Base-by-base conservation (phyloP, 1,284 basidiomycete species). In the Ceratobasidium sp. region DNA sequence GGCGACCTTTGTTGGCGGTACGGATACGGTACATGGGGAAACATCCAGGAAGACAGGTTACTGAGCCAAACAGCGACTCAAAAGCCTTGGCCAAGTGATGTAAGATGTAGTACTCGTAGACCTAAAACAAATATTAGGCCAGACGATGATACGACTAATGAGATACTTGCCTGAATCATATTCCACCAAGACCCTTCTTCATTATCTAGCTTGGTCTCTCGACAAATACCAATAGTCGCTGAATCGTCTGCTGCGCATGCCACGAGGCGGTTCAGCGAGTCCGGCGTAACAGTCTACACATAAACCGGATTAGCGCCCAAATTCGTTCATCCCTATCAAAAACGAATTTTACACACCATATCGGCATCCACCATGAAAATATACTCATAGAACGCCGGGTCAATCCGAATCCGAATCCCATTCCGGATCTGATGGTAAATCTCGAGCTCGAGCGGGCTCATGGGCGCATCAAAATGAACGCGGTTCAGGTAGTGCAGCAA, bases 391-490 rank as follows among this genome's bases (percentile, higher is more conserved):
- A 99, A 98, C 9, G 95, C 94, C 0, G 97, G 97, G 82, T 98
- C 96, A 81, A 99, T 97, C n/a, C n/a, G n/a, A n/a, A n/a, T n/a
- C n/a, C n/a, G n/a, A 81, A 99, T 99, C 80, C 99, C 96, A 82
- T 99, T 99, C 81, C 97, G 92, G 94, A 99, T 98, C 85, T 99
- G 97, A 85, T 99, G 97, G 82, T 96, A 99, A 80, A 99, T 93
- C 85, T 99, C 97, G 70, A 99, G 88, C 85, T 99, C 97, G 81
- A 99, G 87, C 0, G 97, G 97, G 52, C 91, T 93, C 97, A 99
- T 99, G 0, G 97, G 94, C 1, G 93, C 88, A 83, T 98, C 96
- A 84, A 98, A 99, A 86, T 99, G 97, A 9, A 99, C 96, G 62
- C 95, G 89, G 86, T 99, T 99, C 81, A 99, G 89, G 85, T 97